Evolutionary conservation across 108 stramenopile species (phyloP).

Genomic region (Cylindrotheca fusiformis): DNA sequence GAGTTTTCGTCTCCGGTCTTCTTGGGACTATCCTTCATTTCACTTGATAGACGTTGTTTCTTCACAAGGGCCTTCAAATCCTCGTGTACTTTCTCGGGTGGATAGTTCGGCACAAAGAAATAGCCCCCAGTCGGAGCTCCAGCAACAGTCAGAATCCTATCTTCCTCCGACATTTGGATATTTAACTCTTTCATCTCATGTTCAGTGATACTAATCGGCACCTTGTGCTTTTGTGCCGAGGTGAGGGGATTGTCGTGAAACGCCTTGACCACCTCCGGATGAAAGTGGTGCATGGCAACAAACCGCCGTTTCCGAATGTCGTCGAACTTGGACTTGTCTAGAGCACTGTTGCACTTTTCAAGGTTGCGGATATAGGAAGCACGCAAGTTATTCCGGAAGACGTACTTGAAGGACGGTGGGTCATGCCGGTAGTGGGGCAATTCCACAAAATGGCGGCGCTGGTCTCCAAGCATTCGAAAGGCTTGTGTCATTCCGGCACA

Average conservation of each 20-base stretch:
- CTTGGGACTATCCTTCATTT: background rate
- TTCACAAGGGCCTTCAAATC: slow-evolving; percentile 33
- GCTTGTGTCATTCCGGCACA: slow-evolving; percentile 40
- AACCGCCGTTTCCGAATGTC: slow-evolving; percentile 19
- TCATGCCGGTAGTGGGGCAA: slow-evolving; percentile 25
- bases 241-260: slow-evolving; percentile 32
- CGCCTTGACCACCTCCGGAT: slow-evolving; percentile 35
- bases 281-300: slow-evolving; percentile 46
- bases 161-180: slow-evolving; percentile 22
- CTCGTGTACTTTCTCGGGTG: slow-evolving; percentile 24
- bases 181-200: slow-evolving; percentile 22
- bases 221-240: slow-evolving; percentile 21
- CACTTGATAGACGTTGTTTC: background rate
- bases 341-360: slow-evolving; percentile 6
- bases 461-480: slow-evolving; percentile 38
- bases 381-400: slow-evolving; percentile 33
- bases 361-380: slow-evolving; percentile 35
- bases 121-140: slow-evolving; percentile 27
- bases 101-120: slow-evolving; percentile 32
- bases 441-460: slow-evolving; percentile 27
- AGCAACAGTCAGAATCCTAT: slow-evolving; percentile 22
- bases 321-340: background rate
- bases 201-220: slow-evolving; percentile 38
- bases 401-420: slow-evolving; percentile 26
- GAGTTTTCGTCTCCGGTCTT: background rate